Base-by-base conservation (phyloP, 371 early-diverging fungal species). In the Basidiobolus meristosporus region DNA sequence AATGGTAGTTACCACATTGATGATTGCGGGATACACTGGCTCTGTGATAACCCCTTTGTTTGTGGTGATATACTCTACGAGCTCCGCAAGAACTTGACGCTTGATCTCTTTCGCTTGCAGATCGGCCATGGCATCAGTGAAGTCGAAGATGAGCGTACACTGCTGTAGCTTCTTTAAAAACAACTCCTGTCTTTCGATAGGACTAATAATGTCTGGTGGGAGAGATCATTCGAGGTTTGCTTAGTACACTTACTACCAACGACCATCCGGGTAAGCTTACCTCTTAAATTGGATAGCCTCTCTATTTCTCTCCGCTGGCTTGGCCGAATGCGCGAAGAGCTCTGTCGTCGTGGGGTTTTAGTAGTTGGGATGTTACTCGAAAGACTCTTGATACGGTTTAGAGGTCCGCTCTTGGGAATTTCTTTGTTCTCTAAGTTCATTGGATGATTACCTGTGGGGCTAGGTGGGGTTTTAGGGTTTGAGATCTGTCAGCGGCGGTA, bases 1-100 rank as follows among this genome's bases (percentile, higher is more conserved):
- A n/a, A n/a, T n/a, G n/a, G n/a, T n/a, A n/a, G n/a, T n/a, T n/a
- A 95, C 90, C 97, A 95, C 90, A 41, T 65, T 71, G 47, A 92
- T 74, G 7, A 91, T 72, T 44, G 77, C 83, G 9, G 87, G 82
- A 53, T 96, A 95, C 39, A 90, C 58, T 2, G 65, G 61, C 40
- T 87, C 90, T 3, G 79, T 80, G 34, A 93, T 78, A 14, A 80
- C 80, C 16, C 81, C 82, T 21, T 81, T 61, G 47, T 78, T 80
- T 43, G 69, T 85, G 21, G 80, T 71, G 36, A 93, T 77, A 53
- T 88, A 91, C 37, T 92, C 92, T 22, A 91, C 68, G 31, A 96
- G 68, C 50, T 96, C 95, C 23, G 75, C 71, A 42, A 96, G 54
- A 5, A 86, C 71, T 45, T 77, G 74, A 35, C 87, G 68, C 54